Percentiles rank a stretch among this genome's conserved stretches.
These are phyloP conservation scores for Rhizopogon vesiculosus DNA, from an alignment of 768 basidiomycete genomes.

Conservation along the genomic window DNA sequence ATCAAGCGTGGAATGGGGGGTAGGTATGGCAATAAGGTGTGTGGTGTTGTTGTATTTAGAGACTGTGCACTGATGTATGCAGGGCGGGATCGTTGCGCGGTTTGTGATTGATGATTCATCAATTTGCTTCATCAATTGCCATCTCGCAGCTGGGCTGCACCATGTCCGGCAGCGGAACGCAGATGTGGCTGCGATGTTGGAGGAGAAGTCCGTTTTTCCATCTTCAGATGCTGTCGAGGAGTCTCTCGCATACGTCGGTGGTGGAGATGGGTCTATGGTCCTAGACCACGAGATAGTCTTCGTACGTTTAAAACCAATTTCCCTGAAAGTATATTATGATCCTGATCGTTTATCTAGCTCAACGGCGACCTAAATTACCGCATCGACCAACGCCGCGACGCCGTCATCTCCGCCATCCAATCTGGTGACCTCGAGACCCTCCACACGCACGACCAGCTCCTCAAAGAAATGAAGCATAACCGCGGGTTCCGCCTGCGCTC, in stretches of 20 bases:
- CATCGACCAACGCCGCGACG: conserved; percentile 87
- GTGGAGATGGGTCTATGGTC: conserved; percentile 90
- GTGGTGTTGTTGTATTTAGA: conserved; percentile 9
- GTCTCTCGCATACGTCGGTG: conserved; percentile 71
- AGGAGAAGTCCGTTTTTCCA: conserved; percentile 69
- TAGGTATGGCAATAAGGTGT: conserved; percentile 91
- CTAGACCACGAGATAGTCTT: conserved; percentile 95
- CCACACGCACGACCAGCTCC: conserved; percentile 78
- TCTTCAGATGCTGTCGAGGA: conserved; percentile 43
- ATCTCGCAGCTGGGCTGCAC: conserved; percentile 93
- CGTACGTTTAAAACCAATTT: conserved; percentile 31
- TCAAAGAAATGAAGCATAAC: conserved; percentile 85
- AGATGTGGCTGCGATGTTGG: conserved; percentile 84
- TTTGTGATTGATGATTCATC: conserved; percentile 91
- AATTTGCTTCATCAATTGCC: conserved; percentile 93
- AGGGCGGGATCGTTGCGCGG: conserved; percentile 90
- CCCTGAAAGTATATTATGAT: conserved; percentile 2
- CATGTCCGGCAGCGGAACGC: conserved; percentile 79
- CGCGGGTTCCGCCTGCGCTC: conserved; percentile 81
- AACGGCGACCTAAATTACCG: conserved; percentile 98
- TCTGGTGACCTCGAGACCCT: conserved; percentile 61
- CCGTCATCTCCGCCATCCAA: conserved; percentile 68
- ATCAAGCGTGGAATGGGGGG: conserved; percentile 93
- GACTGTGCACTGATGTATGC: conserved; percentile 2
- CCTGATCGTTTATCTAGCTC: conserved; percentile 38